Percentiles rank a stretch among this genome's conserved stretches.
Conservation (phyloP, 2,329 filamentous ascomycete genomes). For the Penicillium thymicola region DNA sequence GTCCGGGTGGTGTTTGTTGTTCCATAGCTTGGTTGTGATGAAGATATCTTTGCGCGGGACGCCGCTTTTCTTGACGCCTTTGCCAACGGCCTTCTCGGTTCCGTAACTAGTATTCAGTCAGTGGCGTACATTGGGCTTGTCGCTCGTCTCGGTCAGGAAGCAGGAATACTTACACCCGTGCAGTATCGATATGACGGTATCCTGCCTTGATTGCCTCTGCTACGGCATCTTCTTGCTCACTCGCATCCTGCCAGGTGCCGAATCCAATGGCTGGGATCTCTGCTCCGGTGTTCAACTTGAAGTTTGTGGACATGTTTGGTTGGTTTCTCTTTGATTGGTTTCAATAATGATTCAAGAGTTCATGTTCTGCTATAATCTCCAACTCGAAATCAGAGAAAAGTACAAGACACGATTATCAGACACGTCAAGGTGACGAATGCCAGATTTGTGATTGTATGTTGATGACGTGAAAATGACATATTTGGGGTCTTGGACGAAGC, state of each 20-base stretch:
- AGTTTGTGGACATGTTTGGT: constrained; percentile 31
- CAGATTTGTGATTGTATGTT: not conserved
- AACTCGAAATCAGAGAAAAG: not conserved
- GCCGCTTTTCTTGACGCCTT: constrained; percentile 61
- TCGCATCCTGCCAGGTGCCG: constrained; percentile 54
- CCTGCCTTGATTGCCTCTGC: constrained; percentile 48
- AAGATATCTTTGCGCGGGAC: constrained; percentile 64
- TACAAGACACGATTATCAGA: too few species aligned
- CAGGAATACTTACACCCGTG: constrained; percentile 37
- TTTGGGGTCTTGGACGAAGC: not conserved
- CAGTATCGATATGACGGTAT: constrained; percentile 57
- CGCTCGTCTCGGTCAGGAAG: not conserved
- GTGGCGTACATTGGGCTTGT: not conserved
- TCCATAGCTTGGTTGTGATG: constrained; percentile 66
- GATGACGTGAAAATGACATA: not conserved
- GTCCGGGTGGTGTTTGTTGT: constrained; percentile 59
- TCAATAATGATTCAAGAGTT: not conserved
- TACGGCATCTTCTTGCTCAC: constrained; percentile 50
- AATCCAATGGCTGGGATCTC: constrained; percentile 51
- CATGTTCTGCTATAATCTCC: not conserved
- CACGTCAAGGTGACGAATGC: not conserved
- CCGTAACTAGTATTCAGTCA: constrained; percentile 46
- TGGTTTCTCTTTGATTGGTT: too few species aligned
- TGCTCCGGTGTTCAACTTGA: constrained; percentile 49
- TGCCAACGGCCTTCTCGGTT: constrained; percentile 65